Evolutionary conservation across 768 basidiomycete species (phyloP), one percentile per base, ranked within the genome.

Genomic region (Mycena galericulata): DNA sequence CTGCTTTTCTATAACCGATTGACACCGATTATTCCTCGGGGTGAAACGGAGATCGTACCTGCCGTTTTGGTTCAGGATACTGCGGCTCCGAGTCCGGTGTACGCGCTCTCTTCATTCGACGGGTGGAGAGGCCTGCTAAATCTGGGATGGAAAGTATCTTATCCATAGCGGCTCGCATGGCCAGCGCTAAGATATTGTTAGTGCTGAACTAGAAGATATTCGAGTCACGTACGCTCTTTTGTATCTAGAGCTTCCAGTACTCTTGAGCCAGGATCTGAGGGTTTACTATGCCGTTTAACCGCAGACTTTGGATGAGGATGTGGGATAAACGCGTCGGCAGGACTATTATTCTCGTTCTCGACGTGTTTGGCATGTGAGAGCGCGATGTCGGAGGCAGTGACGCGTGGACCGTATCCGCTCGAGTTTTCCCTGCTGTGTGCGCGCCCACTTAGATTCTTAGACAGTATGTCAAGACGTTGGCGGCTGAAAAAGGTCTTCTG

Each of bases 401-500:
- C 36, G 5, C 53, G 63, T 34, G 65, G 55, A 34, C 71, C 47
- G 46, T 60, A 32, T 22, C 36, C 55, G 32, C 43, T 76, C 71
- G n/a, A 27, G 54, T n/a, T 36, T 24, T 54, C 43, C n/a, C 38
- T 45, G 26, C 57, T 55, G 17, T 18, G 30, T 2, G 38, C 56
- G n/a, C 73, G 71, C 36, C 34, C 65, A 20, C 74, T 66, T 11
- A 86, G 74, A 4, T 84, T 82, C 65, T 82, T 81, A 2, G 85
- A 80, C 14, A 88, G 74, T 65, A 90, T 78, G 68, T 89, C 79
- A 36, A 92, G 82, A 29, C 87, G 85, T 70, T 89, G 87, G 61
- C 84, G 85, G 36, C 88, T 85, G 71, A 93, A 93, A 68, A 88
- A 87, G 20, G 80, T 81, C 66, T 86, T 90, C 67, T 92, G 89